A percentile compares a stretch with the other conserved stretches of the same genome.
Conservation (phyloP, 2,329 filamentous ascomycete species). For the Pochonia chlamydosporia region DNA sequence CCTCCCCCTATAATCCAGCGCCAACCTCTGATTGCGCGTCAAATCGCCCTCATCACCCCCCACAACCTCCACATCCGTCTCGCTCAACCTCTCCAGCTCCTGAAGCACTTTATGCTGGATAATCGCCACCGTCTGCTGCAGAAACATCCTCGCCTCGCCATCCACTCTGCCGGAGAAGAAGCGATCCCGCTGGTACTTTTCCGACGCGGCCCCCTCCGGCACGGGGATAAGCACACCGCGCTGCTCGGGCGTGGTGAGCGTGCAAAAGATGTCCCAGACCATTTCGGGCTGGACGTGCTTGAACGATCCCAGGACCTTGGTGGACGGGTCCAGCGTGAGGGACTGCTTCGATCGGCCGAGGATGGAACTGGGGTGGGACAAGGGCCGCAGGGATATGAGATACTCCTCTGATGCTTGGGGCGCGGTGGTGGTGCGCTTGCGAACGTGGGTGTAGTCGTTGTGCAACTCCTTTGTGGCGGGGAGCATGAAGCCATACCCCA, state of each 20-base stretch:
- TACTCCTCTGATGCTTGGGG: constrained; percentile 33
- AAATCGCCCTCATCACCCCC: constrained; percentile 30
- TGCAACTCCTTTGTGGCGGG: constrained; percentile 42
- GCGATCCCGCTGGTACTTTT: constrained; percentile 15
- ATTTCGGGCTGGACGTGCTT: constrained; percentile 48
- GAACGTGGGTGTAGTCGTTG: constrained; percentile 55
- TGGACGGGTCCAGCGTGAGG: constrained; percentile 20
- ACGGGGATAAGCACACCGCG: constrained; percentile 20
- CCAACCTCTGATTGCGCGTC: constrained; percentile 42
- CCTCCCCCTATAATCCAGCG: constrained; percentile 41
- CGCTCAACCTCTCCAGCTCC: constrained; percentile 38
- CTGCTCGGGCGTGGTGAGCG: constrained; percentile 29
- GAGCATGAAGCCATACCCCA: constrained; percentile 58
- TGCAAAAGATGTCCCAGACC: constrained; percentile 41
- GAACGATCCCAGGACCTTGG: constrained; percentile 32
- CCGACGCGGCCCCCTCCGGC: constrained; percentile 20
- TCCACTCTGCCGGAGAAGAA: constrained; percentile 27
- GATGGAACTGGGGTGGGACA: constrained; percentile 41
- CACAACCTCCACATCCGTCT: constrained; percentile 38
- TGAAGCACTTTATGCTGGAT: constrained; percentile 38
- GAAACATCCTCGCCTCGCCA: constrained; percentile 18
- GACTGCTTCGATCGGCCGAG: constrained; percentile 36
- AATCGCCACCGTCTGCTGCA: constrained; percentile 32
- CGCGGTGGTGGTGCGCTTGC: constrained; percentile 31
- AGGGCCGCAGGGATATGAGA: constrained; percentile 46